Evolutionary conservation across 352 stramenopile genomes (phyloP), one percentile per base, ranked within the genome.

Genomic region (Globisporangium paroecandrum): DNA sequence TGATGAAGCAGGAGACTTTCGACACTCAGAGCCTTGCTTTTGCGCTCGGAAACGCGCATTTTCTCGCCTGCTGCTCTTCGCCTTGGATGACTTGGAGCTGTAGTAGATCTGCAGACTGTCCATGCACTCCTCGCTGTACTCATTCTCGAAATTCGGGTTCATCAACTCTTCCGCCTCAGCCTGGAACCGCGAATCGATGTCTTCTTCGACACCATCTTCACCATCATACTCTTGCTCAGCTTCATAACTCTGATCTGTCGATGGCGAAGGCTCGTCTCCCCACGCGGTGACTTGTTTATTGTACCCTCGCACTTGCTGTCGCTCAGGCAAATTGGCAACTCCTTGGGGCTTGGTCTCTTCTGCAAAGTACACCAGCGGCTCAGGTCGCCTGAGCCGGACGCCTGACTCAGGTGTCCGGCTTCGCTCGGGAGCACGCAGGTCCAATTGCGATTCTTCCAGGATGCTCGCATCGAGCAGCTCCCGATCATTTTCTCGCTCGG

Each of bases 101-200:
- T 90, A 90, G 69, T 87, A 88, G 65, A 89, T 87, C 43, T 87
- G 82, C 69, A 85, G 74, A 62, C 87, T 93, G 68, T 93, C 85
- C 27, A 87, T 76, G 64, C 83, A 93, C 58, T 94, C 87, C 60
- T 93, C 82, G 36, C 80, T 89, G 61, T 94, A 94, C 63, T 90
- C 85, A 56, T 73, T 85, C 68, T 91, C 80, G 55, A 90, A 94
- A 68, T 93, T 91, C 18, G 82, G 81, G 57, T 89, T 89, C 80
- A 94, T 89, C 15, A 91, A 65, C 64, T 84, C 84, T 46, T 92
- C 81, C 0, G 77, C 76, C 47, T 89, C 80, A 0, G 74, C 76
- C n/a, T 83, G 72, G 49, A 90, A 88, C 3, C 75, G 74, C 8
- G 57, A 74, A 47, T 79, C 69, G 15, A 72, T 57, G n/a, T 70